Percentiles rank a stretch among this genome's conserved stretches.
Evolutionary conservation across 164 flowering plant species (phyloP).

Genomic region (Liriodendron chinense): DNA sequence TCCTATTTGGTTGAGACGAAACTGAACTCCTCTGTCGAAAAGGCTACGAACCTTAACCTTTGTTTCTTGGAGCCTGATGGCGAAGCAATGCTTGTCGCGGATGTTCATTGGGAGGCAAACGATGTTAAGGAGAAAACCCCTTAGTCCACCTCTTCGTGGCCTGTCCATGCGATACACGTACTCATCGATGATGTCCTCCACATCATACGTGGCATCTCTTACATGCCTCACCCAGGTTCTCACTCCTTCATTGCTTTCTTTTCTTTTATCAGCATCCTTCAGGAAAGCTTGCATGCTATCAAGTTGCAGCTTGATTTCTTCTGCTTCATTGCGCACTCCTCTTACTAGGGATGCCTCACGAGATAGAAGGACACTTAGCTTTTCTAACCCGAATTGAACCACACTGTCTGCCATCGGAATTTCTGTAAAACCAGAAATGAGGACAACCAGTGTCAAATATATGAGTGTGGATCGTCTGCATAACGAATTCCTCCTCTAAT

Average conservation of each 20-base stretch:
- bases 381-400: background rate
- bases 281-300: conserved; percentile 8
- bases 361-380: background rate
- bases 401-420: background rate
- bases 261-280: background rate
- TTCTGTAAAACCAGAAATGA: too few species aligned
- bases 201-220: background rate
- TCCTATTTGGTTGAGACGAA: background rate
- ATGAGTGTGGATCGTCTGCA: too few species aligned
- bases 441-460: too few species aligned
- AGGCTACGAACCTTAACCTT: background rate
- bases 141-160: background rate
- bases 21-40: background rate
- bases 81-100: background rate
- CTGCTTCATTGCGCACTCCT: background rate
- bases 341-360: background rate
- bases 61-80: background rate
- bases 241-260: background rate
- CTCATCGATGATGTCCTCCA: conserved; percentile 5
- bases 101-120: background rate
- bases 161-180: background rate
- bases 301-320: conserved; percentile 25
- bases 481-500: too few species aligned
- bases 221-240: background rate
- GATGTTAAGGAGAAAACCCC: background rate